Evolutionary conservation across 1,139 yeast species (phyloP).

Genomic region (Geotrichum reessii): DNA sequence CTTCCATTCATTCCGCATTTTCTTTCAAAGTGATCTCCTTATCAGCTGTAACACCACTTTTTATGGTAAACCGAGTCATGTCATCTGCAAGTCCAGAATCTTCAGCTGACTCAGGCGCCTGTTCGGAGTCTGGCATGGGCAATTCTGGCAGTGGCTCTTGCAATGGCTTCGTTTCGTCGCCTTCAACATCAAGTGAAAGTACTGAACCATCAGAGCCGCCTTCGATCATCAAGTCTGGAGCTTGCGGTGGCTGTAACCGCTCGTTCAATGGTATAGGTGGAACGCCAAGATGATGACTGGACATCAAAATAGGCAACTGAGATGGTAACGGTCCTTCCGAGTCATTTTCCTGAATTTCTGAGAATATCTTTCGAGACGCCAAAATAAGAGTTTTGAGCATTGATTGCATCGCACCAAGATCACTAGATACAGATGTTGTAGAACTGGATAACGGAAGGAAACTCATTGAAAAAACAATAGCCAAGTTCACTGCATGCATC

Average conservation of each 20-base stretch:
- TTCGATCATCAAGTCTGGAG: not conserved
- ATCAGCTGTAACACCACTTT: not conserved
- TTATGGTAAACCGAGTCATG: not conserved
- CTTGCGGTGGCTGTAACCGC: not conserved
- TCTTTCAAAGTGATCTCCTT: not conserved
- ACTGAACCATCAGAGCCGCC: slow-evolving; percentile 1
- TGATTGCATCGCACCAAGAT: slow-evolving; percentile 37
- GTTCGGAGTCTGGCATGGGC: not conserved
- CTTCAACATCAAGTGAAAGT: not conserved
- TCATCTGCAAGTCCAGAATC: not conserved
- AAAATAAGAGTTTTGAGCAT: slow-evolving; percentile 36
- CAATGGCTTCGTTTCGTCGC: not conserved
- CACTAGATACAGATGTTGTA: slow-evolving; percentile 26
- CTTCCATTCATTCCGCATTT: not conserved
- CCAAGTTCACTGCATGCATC: slow-evolving; percentile 75
- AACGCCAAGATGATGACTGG: slow-evolving; percentile 12
- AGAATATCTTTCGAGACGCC: slow-evolving; percentile 30
- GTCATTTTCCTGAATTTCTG: slow-evolving; percentile 15
- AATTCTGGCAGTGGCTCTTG: not conserved
- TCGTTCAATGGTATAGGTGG: not conserved
- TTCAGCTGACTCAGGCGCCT: not conserved
- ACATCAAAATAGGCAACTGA: slow-evolving; percentile 3
- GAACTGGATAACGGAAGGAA: slow-evolving; percentile 37
- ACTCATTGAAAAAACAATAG: slow-evolving; percentile 68
- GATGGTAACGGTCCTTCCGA: slow-evolving; percentile 9